These are phyloP conservation scores for Bromus sterilis DNA, from an alignment of 176 grass and related monocot genomes.

Conservation along the genomic window DNA sequence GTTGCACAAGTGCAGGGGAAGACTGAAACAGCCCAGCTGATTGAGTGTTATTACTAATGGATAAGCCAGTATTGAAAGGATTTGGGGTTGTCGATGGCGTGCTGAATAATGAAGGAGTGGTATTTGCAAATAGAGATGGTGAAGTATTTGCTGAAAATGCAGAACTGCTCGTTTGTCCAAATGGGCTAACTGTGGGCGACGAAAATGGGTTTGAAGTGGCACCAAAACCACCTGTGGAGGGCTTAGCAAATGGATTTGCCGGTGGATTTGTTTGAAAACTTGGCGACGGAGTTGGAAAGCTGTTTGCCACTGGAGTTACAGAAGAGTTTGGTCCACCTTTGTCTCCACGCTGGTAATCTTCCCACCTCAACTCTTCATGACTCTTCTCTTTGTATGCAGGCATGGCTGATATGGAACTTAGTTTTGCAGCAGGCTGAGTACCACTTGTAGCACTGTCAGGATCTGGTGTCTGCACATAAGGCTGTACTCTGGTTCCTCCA, in stretches of 20 bases:
- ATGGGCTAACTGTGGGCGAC: slow-evolving; percentile 26
- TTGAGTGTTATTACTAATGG: slow-evolving; percentile 49
- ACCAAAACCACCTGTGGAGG: slow-evolving; percentile 33
- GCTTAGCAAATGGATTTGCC: slow-evolving; percentile 62
- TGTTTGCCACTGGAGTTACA: slow-evolving; percentile 17
- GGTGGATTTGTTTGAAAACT: slow-evolving; percentile 6
- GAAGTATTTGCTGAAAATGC: slow-evolving; percentile 48
- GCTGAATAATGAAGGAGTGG: slow-evolving; percentile 32
- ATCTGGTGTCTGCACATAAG: slow-evolving; percentile 70
- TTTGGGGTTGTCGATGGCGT: slow-evolving; percentile 23
- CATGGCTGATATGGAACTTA: slow-evolving; percentile 98
- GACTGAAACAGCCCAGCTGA: slow-evolving; percentile 63
- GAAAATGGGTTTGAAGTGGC: slow-evolving; percentile 38
- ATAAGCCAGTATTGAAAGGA: slow-evolving; percentile 41
- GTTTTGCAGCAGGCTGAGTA: slow-evolving; percentile 56
- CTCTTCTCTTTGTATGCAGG: slow-evolving; percentile 91
- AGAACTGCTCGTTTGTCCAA: slow-evolving; percentile 52
- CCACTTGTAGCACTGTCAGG: slow-evolving; percentile 67
- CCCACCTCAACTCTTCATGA: slow-evolving; percentile 96
- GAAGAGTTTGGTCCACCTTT: slow-evolving; percentile 81
- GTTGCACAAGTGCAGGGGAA: slow-evolving; percentile 41
- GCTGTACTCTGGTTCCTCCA: slow-evolving; percentile 70
- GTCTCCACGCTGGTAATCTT: slow-evolving; percentile 88
- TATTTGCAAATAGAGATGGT: slow-evolving; percentile 36
- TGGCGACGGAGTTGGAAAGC: slow-evolving; percentile 7